Conservation (phyloP, 257 asterid genomes). For the Solanum okadae region DNA sequence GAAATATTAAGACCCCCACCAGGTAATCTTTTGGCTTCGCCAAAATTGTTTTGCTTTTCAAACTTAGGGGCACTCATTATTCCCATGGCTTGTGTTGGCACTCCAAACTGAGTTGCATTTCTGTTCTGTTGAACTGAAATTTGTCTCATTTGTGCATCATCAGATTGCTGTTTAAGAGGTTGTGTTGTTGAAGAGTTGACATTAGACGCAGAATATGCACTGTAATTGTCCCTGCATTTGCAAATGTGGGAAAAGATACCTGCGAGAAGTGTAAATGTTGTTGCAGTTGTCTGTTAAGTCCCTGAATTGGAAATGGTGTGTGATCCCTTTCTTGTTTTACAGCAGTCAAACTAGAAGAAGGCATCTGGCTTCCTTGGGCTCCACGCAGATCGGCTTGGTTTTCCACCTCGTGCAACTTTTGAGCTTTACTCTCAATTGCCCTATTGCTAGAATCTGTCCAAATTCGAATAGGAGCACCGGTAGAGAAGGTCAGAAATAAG, state of each 20-base stretch:
- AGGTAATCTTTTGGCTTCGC: conserved; percentile 45
- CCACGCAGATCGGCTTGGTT: conserved; percentile 44
- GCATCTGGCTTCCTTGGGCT: conserved; percentile 34
- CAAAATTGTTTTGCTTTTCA: conserved; percentile 43
- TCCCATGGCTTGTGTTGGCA: conserved; percentile 37
- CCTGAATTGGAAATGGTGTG: conserved; percentile 47
- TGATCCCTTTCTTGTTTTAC: conserved; percentile 60
- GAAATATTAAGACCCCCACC: conserved; percentile 27
- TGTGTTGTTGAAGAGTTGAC: conserved; percentile 25
- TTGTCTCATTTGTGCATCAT: conserved; percentile 65
- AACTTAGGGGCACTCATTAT: conserved; percentile 41
- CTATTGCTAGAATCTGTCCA: conserved; percentile 36
- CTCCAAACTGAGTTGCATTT: conserved; percentile 34
- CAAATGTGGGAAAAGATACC: conserved; percentile 44
- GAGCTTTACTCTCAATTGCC: conserved; percentile 25
- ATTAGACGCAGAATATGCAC: conserved; percentile 48
- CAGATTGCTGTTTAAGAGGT: conserved; percentile 45
- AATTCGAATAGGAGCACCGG: conserved; percentile 14
- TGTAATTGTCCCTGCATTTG: conserved; percentile 41
- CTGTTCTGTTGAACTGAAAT: conserved; percentile 48
- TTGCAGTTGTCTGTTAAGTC: conserved; percentile 57
- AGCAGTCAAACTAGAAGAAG: conserved; percentile 32
- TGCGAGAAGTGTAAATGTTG: conserved; percentile 57
- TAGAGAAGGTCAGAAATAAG: conserved; percentile 14
- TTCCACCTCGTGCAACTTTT: conserved; percentile 43